These are phyloP conservation scores for Bretschneidera sinensis DNA, from an alignment of 345 rosid species.

Conservation along the genomic window DNA sequence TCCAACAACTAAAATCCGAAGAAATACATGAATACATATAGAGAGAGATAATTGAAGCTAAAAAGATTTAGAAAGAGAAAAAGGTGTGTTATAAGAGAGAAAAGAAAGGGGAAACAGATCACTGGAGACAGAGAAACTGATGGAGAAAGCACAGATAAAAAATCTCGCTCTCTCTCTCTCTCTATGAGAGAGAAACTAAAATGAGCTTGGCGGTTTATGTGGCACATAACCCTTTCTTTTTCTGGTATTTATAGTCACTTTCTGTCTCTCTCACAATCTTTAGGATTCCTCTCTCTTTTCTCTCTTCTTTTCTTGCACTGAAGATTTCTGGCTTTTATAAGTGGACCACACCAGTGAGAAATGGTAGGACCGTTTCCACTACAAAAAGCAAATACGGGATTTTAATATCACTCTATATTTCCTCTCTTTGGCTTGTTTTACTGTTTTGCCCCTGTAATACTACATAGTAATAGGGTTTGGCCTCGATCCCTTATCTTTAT, in stretches of 20 bases:
- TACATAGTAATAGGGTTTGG: too few relatives aligned
- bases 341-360: slow-evolving; percentile 5
- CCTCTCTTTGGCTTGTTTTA: neutral
- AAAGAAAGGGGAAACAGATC: slow-evolving; percentile 10
- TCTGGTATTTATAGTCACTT: slow-evolving; percentile 12
- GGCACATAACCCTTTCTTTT: slow-evolving; percentile 16
- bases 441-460: slow-evolving; percentile 9
- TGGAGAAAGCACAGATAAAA: slow-evolving; percentile 3
- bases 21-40: neutral
- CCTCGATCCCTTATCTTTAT: neutral
- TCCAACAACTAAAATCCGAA: neutral
- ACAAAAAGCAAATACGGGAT: neutral
- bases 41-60: neutral
- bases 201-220: slow-evolving; percentile 10
- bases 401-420: too few relatives aligned
- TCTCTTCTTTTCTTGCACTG: too few relatives aligned
- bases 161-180: neutral
- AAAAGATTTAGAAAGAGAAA: neutral
- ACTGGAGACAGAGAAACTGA: slow-evolving; percentile 8
- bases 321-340: neutral
- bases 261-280: too few relatives aligned
- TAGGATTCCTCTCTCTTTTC: slow-evolving; percentile 12
- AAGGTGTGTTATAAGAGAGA: neutral
- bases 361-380: slow-evolving; percentile 10
- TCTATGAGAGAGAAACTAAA: too few relatives aligned